phyloP scores from a whole-genome alignment of 2,329 filamentous ascomycete species.

The Dothideomycetidae sp. region DNA sequence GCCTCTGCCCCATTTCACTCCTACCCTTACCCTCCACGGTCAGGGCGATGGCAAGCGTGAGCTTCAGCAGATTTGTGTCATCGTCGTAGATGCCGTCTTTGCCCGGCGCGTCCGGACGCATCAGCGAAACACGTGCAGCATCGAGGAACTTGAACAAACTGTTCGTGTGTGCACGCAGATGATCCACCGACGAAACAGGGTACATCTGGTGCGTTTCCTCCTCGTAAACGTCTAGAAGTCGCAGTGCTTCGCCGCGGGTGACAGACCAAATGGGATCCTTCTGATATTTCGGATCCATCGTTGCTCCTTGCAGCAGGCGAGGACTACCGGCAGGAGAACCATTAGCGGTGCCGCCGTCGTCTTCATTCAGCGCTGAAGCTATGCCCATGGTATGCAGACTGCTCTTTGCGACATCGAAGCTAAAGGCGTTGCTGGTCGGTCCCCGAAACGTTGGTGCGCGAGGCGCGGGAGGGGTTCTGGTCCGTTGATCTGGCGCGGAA shows the following conservation, averaged over 20 bases:
- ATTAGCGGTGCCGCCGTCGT: constrained; percentile 39
- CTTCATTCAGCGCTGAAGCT: constrained; percentile 52
- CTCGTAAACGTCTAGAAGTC: constrained; percentile 66
- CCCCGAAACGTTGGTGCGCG: constrained; percentile 55
- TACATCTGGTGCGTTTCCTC: constrained; percentile 92
- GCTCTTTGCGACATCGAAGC: constrained; percentile 71
- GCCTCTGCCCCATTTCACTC: constrained; percentile 54
- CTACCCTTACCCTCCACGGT: constrained; percentile 66
- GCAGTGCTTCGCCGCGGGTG: constrained; percentile 62
- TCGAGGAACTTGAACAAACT: constrained; percentile 61
- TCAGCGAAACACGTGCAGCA: constrained; percentile 37
- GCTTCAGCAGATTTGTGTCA: constrained; percentile 60
- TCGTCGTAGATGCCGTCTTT: constrained; percentile 47
- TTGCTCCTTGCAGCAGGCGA: constrained; percentile 18
- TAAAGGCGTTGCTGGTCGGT: constrained; percentile 73
- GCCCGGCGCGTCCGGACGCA: constrained; percentile 29
- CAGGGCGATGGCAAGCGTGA: constrained; percentile 66
- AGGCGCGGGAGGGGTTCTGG: constrained; percentile 14
- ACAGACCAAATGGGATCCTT: constrained; percentile 73
- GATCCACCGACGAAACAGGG: constrained; percentile 63
- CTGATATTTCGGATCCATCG: constrained; percentile 28
- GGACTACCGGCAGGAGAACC: constrained; percentile 37
- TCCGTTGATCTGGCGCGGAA: constrained; percentile 13
- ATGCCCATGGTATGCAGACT: constrained; percentile 87
- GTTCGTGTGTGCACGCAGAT: constrained; percentile 54